Base-by-base conservation (phyloP, 768 basidiomycete genomes). In the Termitomyces sp. region DNA sequence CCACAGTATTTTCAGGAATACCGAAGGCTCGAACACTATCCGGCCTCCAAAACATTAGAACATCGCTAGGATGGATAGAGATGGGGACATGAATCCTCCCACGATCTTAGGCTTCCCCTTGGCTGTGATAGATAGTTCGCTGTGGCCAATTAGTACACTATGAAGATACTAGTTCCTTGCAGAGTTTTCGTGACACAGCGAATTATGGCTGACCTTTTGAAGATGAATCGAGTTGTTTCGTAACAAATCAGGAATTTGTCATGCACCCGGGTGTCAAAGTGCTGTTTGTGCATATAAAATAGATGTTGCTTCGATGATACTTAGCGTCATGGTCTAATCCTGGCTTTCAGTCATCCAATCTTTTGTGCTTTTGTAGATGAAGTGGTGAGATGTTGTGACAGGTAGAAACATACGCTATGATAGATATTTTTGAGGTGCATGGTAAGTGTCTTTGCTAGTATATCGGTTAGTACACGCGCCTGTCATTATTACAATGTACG, bases 391-490 rank as follows among this genome's bases (percentile, higher is more conserved):
- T 25, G 25, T 25, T 25, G 25, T 25, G 25, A 25, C 25, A 25
- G 25, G 25, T 25, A 25, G 25, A 25, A 25, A 25, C 25, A 25
- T 25, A 25, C 25, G 25, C 25, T 25, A 25, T 25, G 25, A 25
- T 25, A 25, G 25, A 25, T 25, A 25, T 25, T 25, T 25, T 25
- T 25, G 25, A 25, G 25, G 25, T 25, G 25, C 25, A 1, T 25
- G 1, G 25, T 25, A 25, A 25, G 25, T 52, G 51, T 52, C 51
- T 52, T 52, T 52, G 51, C 51, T 52, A 52, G 51, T 52, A 37
- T 52, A 52, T 52, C 51, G 51, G 51, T 52, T 52, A 52, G 51
- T 52, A 52, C 51, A 52, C 51, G 51, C 51, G 51, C 51, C 36
- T 52, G 51, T 52, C 51, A 52, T 3, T 20, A n/a, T 7, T 15